phyloP scores from a whole-genome alignment of 148 eudicot species.

The Vaccinium macrocarpon region DNA sequence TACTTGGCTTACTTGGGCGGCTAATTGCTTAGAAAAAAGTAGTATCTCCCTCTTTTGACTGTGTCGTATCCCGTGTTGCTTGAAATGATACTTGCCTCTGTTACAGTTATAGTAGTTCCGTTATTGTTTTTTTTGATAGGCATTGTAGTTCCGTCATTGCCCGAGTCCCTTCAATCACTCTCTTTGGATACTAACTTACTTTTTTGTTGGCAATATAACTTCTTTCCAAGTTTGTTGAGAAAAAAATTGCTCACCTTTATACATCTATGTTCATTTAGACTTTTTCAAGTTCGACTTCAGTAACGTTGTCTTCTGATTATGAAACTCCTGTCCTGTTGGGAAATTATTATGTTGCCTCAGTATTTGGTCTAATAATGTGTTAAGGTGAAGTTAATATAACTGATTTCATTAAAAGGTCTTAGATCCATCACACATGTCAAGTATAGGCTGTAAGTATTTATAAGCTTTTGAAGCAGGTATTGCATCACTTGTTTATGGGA shows the following conservation, averaged over 20 bases:
- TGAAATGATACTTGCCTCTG: background rate
- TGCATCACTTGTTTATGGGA: background rate
- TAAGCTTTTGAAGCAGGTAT: background rate
- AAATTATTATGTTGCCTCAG: background rate
- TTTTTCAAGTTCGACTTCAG: background rate
- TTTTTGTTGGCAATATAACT: background rate
- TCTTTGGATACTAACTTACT: background rate
- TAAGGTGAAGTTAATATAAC: background rate
- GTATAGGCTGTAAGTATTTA: background rate
- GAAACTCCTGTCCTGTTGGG: background rate
- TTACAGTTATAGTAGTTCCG: background rate
- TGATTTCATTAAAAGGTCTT: background rate
- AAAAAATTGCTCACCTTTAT: background rate
- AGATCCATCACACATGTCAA: background rate
- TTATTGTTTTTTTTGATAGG: background rate
- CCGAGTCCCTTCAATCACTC: background rate
- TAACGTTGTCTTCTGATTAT: background rate
- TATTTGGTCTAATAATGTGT: background rate
- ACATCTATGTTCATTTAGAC: background rate
- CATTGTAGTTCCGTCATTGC: background rate
- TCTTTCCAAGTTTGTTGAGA: background rate
- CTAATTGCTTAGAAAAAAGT: background rate
- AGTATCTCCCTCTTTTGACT: background rate
- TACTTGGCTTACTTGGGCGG: background rate
- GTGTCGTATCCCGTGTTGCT: background rate